Percentiles rank a stretch among this genome's conserved stretches.
Evolutionary conservation across 805 yeast species (phyloP).

Genomic region (Saccharomyces paradoxus): DNA sequence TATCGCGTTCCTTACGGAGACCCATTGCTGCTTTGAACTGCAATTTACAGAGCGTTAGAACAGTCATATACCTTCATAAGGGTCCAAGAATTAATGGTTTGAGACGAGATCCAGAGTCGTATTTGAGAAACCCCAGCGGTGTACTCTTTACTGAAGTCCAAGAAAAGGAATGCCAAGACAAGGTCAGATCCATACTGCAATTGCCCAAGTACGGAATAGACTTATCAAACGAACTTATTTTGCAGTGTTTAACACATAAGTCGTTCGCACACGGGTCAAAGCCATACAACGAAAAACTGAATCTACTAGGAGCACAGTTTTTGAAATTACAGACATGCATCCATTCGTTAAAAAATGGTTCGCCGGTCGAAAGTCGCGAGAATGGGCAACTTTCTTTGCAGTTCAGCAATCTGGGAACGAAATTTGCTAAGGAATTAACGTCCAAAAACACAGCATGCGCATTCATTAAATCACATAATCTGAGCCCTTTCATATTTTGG

Average conservation of each 20-base stretch:
- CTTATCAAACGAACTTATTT: constrained; percentile 51
- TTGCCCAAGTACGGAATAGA: constrained; percentile 23
- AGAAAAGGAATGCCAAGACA: constrained; percentile 35
- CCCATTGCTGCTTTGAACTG: not conserved
- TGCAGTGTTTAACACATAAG: constrained; percentile 87
- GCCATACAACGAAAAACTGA: constrained; percentile 82
- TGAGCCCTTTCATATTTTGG: constrained; percentile 58
- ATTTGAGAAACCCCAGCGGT: constrained; percentile 42
- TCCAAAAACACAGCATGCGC: constrained; percentile 44
- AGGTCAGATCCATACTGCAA: constrained; percentile 17
- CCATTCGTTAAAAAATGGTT: constrained; percentile 29
- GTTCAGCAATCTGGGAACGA: constrained; percentile 54
- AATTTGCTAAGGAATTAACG: constrained; percentile 42
- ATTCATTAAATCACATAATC: constrained; percentile 41
- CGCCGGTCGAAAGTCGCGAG: constrained; percentile 3
- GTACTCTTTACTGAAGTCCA: constrained; percentile 44
- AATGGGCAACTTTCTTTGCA: constrained; percentile 24
- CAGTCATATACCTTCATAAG: constrained; percentile 34
- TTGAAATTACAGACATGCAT: constrained; percentile 38
- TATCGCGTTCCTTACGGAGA: not conserved
- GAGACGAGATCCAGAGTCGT: constrained; percentile 59
- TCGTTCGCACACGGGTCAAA: constrained; percentile 86
- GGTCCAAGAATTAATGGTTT: constrained; percentile 60
- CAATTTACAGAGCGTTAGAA: constrained; percentile 14
- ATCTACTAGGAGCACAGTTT: constrained; percentile 61